Percentiles rank a stretch among this genome's conserved stretches.
These are phyloP conservation scores for Sarcodon aspratus DNA, from an alignment of 768 basidiomycete genomes.

Conservation along the genomic window DNA sequence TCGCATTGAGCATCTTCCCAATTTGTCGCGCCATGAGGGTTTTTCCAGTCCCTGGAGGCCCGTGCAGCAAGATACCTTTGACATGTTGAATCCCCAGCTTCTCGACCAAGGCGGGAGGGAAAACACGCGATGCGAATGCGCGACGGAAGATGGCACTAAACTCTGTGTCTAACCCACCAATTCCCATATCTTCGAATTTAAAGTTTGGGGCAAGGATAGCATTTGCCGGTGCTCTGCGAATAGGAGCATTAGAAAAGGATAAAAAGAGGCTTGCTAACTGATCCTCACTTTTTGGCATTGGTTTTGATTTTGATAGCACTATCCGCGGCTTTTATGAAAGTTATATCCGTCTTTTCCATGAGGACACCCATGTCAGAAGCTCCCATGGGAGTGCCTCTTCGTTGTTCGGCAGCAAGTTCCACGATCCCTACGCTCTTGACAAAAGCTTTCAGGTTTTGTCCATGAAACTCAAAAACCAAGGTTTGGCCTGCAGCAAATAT, in stretches of 20 bases:
- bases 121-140: constrained; percentile 97
- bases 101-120: constrained; percentile 92
- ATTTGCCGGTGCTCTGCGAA: constrained; percentile 70
- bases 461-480: constrained; percentile 81
- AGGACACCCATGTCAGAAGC: constrained; percentile 51
- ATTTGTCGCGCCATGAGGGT: constrained; percentile 97
- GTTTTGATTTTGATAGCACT: constrained; percentile 86
- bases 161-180: constrained; percentile 92
- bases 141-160: constrained; percentile 96
- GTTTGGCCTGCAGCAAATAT: constrained; percentile 60
- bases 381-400: constrained; percentile 23
- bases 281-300: constrained; percentile 69
- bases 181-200: constrained; percentile 99
- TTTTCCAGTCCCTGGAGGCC: constrained; percentile 97
- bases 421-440: constrained; percentile 50
- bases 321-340: constrained; percentile 72
- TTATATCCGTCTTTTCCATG: constrained; percentile 89
- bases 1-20: constrained; percentile 97
- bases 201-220: constrained; percentile 96
- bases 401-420: constrained; percentile 54
- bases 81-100: constrained; percentile 98
- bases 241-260: background rate
- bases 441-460: constrained; percentile 64
- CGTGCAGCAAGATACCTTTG: constrained; percentile 92
- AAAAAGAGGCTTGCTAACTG: constrained; percentile 10